Conservation (phyloP, 2,329 filamentous ascomycete genomes). For the Pyrenophora seminiperda region DNA sequence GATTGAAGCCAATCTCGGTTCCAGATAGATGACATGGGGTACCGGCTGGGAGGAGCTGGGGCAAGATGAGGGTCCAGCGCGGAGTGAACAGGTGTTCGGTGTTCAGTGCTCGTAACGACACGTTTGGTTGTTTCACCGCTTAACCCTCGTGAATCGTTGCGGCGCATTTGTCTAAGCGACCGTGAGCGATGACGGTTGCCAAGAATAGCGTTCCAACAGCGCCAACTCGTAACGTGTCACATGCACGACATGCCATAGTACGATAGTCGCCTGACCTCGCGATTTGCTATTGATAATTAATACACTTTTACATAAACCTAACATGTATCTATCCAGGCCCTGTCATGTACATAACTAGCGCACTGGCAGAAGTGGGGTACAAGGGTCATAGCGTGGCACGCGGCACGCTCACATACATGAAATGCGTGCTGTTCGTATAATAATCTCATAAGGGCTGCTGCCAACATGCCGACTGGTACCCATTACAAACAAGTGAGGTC, state of each 20-base stretch:
- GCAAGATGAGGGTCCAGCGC: slow-evolving; percentile 9
- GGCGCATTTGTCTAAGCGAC: slow-evolving; percentile 11
- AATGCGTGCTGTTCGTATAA: slow-evolving; percentile 33
- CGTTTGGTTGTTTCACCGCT: slow-evolving; percentile 27
- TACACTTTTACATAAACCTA: no score
- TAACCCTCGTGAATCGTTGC: slow-evolving; percentile 5
- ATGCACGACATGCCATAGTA: no score
- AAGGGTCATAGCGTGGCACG: slow-evolving; percentile 22
- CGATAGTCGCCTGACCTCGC: no score
- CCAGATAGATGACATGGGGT: slow-evolving; percentile 18
- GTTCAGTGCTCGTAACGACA: slow-evolving; percentile 23
- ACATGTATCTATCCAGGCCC: background rate
- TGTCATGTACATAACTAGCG: background rate
- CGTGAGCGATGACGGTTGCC: slow-evolving; percentile 16
- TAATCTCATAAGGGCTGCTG: slow-evolving; percentile 25
- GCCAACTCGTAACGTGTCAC: background rate
- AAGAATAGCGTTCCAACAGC: background rate
- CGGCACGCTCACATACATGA: slow-evolving; percentile 30
- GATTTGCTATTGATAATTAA: background rate
- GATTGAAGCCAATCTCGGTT: slow-evolving; percentile 1
- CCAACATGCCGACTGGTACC: slow-evolving; percentile 19
- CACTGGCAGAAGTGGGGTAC: background rate
- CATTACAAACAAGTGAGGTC: slow-evolving; percentile 31
- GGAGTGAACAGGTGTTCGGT: slow-evolving; percentile 29
- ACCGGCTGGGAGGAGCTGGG: slow-evolving; percentile 13